Evolutionary conservation across 1,284 basidiomycete genomes (phyloP), one percentile per base, ranked within the genome.

Genomic region (Ceratobasidium theobromae): DNA sequence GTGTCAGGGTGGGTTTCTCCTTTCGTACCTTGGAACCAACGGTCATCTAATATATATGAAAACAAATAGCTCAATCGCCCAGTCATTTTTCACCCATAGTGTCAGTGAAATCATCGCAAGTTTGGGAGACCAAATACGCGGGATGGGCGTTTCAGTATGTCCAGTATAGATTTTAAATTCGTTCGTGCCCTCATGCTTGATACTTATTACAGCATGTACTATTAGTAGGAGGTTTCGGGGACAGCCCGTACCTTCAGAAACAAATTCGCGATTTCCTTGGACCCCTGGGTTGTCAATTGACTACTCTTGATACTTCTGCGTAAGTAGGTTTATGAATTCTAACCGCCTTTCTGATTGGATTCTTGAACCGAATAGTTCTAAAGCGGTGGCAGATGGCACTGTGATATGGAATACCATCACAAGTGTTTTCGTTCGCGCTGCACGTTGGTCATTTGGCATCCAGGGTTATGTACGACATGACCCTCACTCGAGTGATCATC

Each of bases 351-450:
- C 35, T 16, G 16, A 38, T 6, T 38, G 25, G 25, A 33, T 23
- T 14, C 16, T 28, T 48, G 14, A 18, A 9, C 35, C 21, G 16
- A 46, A 30, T 32, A 68, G 67, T 14, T 65, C 67, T 4, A 68
- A 68, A 35, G 67, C 67, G 8, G 67, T 68, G n/a, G 51, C 67
- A 21, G 67, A 68, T 8, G 67, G 67, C 23, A 62, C 67, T 12
- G 45, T 68, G 18, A 66, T 68, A 12, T 68, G 67, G 67, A 55
- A 52, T 33, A 41, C 33, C 16, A 48, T 49, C n/a, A 55, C 40
- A 23, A 53, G 62, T 28, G 67, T 68, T 14, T n/a, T 33, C 32
- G 46, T 40, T 18, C 67, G 67, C 6, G 62, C 62, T 25, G 35
- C 55, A 25, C 62, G 64, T 12, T 52, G n/a, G 21, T 57, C 60